These are phyloP conservation scores for Leishmania martiniquensis DNA, from an alignment of 208 protist species.

Conservation along the genomic window DNA sequence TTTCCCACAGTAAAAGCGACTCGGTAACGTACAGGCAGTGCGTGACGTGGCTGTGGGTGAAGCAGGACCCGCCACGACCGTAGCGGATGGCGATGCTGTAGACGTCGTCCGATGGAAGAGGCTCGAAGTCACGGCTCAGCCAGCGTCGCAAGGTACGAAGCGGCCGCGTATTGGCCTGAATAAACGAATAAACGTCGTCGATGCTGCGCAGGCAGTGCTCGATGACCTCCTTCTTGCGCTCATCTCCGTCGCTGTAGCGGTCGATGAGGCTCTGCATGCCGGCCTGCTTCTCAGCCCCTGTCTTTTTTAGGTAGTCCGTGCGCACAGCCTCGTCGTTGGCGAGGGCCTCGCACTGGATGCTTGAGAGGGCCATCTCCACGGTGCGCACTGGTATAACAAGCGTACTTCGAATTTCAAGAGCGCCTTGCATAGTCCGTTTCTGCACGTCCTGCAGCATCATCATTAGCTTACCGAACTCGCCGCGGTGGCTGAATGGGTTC, in stretches of 20 bases:
- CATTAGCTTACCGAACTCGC: conserved; percentile 97
- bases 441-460: conserved; percentile 96
- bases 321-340: conserved; percentile 83
- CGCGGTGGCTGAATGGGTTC: conserved; percentile 94
- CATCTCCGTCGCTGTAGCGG: conserved; percentile 51
- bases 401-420: conserved; percentile 49
- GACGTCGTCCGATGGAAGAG: conserved; percentile 25
- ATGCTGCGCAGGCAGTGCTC: conserved; percentile 94
- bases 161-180: conserved; percentile 80
- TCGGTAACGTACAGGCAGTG: conserved; percentile 97
- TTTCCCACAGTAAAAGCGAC: conserved; percentile 96
- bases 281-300: conserved; percentile 59
- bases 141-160: conserved; percentile 60
- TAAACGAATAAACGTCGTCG: conserved; percentile 93
- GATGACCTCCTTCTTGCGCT: conserved; percentile 37
- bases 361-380: conserved; percentile 73
- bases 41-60: conserved; percentile 93
- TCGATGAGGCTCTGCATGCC: conserved; percentile 57
- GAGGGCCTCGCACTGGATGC: conserved; percentile 50
- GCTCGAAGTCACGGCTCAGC: conserved; percentile 70
- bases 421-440: conserved; percentile 50
- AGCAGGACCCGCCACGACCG: conserved; percentile 82
- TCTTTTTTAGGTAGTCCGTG: conserved; percentile 34
- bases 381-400: conserved; percentile 86
- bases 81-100: conserved; percentile 54